phyloP scores from a whole-genome alignment of 768 basidiomycete species.

The Erythrobasidium yunnanense region DNA sequence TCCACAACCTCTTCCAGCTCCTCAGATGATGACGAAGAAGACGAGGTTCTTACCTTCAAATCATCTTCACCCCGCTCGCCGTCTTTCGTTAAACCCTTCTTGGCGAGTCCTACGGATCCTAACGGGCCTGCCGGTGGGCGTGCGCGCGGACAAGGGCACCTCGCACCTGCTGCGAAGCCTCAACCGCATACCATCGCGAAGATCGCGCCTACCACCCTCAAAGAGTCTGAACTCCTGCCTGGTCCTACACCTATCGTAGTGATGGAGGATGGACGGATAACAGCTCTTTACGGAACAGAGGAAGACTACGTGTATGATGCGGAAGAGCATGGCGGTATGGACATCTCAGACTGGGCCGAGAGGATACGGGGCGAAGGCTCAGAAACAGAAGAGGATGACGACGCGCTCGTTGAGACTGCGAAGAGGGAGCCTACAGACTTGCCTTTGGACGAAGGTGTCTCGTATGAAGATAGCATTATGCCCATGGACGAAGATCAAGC shows the following conservation, averaged over 20 bases:
- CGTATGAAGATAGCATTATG: too few species aligned
- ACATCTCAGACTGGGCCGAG: background rate
- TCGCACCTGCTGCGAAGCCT: constrained; percentile 39
- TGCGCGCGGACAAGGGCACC: background rate
- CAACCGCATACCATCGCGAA: constrained; percentile 60
- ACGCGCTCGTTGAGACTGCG: background rate
- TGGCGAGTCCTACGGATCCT: background rate
- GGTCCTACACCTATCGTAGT: constrained; percentile 41
- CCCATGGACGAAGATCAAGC: too few species aligned
- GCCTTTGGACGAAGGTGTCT: background rate
- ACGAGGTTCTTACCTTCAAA: constrained; percentile 39
- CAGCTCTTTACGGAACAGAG: constrained; percentile 22
- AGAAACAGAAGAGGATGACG: background rate
- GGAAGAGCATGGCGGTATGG: constrained; percentile 20
- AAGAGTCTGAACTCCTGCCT: constrained; percentile 50
- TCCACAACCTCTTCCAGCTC: background rate
- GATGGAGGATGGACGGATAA: constrained; percentile 28
- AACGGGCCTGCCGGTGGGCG: background rate
- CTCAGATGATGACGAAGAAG: constrained; percentile 32
- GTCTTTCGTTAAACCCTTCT: constrained; percentile 30
- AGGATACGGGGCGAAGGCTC: background rate
- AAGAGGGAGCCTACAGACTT: background rate
- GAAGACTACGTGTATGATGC: constrained; percentile 24
- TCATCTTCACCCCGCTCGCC: constrained; percentile 33
- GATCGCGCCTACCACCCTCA: constrained; percentile 72